Evolutionary conservation across 2,329 filamentous ascomycete genomes (phyloP).

Genomic region (Hypomyces perniciosus): DNA sequence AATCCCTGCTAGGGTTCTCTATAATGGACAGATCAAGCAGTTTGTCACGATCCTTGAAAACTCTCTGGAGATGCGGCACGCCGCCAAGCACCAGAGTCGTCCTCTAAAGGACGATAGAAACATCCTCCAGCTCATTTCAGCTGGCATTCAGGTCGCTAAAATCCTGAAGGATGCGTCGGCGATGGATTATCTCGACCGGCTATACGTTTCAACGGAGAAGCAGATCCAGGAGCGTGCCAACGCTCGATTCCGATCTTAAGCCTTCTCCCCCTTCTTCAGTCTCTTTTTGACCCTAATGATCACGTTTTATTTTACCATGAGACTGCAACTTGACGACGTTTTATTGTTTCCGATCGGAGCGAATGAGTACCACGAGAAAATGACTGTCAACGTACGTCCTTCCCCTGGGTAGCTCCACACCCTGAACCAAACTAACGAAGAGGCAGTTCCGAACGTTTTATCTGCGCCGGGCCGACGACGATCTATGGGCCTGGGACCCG

Average conservation of each 20-base stretch:
- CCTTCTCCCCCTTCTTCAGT: conserved; percentile 7
- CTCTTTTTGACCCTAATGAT: conserved; percentile 13
- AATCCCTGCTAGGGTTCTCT: conserved; percentile 76
- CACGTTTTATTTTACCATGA: conserved; percentile 18
- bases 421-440: not conserved
- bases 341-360: conserved; percentile 1
- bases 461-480: no score
- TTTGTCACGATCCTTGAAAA: conserved; percentile 85
- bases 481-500: not conserved
- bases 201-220: conserved; percentile 78
- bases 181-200: conserved; percentile 73
- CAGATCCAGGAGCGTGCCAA: conserved; percentile 63
- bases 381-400: conserved; percentile 3
- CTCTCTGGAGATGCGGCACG: conserved; percentile 80
- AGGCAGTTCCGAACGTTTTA: no score
- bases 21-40: conserved; percentile 88
- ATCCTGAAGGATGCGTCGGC: conserved; percentile 78
- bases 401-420: not conserved
- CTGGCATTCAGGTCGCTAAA: conserved; percentile 80
- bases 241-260: conserved; percentile 28
- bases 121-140: conserved; percentile 80
- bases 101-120: conserved; percentile 85
- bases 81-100: conserved; percentile 74
- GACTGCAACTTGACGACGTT: conserved; percentile 11
- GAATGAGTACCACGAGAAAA: conserved; percentile 3